phyloP scores from a whole-genome alignment of 345 rosid species.

The Hirschfeldia incana region DNA sequence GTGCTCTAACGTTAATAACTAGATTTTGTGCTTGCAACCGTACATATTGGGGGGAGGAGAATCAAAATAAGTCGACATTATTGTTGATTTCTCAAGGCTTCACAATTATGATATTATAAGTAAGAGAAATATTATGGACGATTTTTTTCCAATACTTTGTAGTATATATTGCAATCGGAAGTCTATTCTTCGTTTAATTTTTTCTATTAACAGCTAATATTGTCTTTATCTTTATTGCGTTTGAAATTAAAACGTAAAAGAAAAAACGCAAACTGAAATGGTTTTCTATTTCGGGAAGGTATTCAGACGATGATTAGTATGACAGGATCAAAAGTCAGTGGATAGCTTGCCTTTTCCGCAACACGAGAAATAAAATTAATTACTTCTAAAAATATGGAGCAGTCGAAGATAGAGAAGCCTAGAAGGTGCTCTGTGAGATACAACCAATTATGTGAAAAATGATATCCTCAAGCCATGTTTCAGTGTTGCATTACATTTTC shows the following conservation, averaged over 20 bases:
- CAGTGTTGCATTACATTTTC: neutral
- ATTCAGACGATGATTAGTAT: constrained; percentile 14
- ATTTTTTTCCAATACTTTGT: too few species aligned
- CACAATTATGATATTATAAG: too few species aligned
- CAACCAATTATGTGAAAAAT: neutral
- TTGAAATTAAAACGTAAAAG: neutral
- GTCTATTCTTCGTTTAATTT: too few species aligned
- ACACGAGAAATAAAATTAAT: constrained; percentile 5
- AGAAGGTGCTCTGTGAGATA: neutral
- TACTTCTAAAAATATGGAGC: neutral
- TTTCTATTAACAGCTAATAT: neutral
- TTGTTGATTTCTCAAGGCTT: too few species aligned
- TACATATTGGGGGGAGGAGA: too few species aligned
- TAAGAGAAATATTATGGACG: too few species aligned
- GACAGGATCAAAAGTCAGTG: constrained; percentile 26
- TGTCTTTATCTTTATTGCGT: neutral
- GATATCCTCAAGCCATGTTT: constrained; percentile 15
- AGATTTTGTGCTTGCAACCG: neutral
- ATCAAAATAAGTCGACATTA: too few species aligned
- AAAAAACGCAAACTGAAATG: constrained; percentile 9
- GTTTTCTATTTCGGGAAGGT: constrained; percentile 14
- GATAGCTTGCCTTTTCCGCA: constrained; percentile 32
- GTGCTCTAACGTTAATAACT: neutral
- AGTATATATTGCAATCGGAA: too few species aligned
- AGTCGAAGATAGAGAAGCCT: neutral